These are phyloP conservation scores for Lentinus polychrous DNA, from an alignment of 1,284 basidiomycete species.

Conservation along the genomic window DNA sequence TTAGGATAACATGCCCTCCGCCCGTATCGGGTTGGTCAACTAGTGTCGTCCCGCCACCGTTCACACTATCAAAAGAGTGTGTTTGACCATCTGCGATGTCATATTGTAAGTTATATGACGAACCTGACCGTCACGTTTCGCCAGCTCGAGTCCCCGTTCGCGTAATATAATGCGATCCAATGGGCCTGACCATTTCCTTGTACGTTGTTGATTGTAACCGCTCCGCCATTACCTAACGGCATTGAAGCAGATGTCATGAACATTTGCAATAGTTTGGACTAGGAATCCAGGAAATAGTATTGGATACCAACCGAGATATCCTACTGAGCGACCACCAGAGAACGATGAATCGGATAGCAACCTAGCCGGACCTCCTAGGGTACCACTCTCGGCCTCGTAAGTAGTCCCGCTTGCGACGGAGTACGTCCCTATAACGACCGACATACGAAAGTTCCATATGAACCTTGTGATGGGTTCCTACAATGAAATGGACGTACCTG, in stretches of 20 bases:
- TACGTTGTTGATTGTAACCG: constrained; percentile 49
- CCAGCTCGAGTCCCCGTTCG: constrained; percentile 52
- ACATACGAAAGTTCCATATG: neutral
- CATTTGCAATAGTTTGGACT: neutral
- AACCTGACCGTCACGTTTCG: constrained; percentile 55
- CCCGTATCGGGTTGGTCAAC: constrained; percentile 56
- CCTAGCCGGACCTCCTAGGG: constrained; percentile 41
- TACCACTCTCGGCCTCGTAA: constrained; percentile 52
- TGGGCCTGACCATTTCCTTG: constrained; percentile 47
- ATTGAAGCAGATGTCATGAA: neutral
- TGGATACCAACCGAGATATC: constrained; percentile 41
- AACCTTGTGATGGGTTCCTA: neutral
- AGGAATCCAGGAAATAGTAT: neutral
- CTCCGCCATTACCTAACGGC: constrained; percentile 44
- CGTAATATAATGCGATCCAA: constrained; percentile 54
- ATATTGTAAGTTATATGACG: constrained; percentile 6
- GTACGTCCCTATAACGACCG: constrained; percentile 34
- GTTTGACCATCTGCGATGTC: neutral
- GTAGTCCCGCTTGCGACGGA: constrained; percentile 42
- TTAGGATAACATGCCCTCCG: constrained; percentile 43
- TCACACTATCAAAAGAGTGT: constrained; percentile 34
- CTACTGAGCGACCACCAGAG: constrained; percentile 47
- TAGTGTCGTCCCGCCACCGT: constrained; percentile 42
- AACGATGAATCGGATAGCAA: constrained; percentile 38
- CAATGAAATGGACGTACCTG: constrained; percentile 24